phyloP scores from a whole-genome alignment of 768 basidiomycete genomes.

The Pisolithus microcarpus region DNA sequence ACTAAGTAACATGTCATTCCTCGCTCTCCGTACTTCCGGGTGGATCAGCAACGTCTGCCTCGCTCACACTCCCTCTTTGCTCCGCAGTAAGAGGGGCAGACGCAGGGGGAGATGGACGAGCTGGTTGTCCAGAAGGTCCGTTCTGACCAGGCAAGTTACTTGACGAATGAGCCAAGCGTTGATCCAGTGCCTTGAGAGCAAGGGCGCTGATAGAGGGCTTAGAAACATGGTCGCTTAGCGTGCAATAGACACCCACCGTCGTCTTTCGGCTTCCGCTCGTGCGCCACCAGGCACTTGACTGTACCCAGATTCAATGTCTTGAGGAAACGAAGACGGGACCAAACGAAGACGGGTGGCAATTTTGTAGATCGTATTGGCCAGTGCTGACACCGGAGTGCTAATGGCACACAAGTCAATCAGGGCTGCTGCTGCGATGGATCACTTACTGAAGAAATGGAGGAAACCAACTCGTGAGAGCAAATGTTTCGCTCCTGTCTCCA shows the following conservation, averaged over 20 bases:
- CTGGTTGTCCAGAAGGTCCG: slow-evolving; percentile 23
- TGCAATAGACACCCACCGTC: slow-evolving; percentile 52
- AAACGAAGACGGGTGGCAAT: slow-evolving; percentile 65
- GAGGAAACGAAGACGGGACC: slow-evolving; percentile 51
- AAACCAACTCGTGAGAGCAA: slow-evolving; percentile 93
- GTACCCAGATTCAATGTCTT: slow-evolving; percentile 73
- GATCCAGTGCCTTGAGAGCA: slow-evolving; percentile 94
- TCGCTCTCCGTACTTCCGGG: slow-evolving; percentile 11
- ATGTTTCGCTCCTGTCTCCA: slow-evolving; percentile 95
- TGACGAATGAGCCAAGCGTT: slow-evolving; percentile 67
- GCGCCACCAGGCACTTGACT: slow-evolving; percentile 76
- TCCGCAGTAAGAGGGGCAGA: slow-evolving; percentile 30
- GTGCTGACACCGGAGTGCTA: slow-evolving; percentile 64
- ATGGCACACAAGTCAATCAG: slow-evolving; percentile 1
- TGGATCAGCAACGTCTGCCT: slow-evolving; percentile 14
- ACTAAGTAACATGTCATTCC: slow-evolving; percentile 13
- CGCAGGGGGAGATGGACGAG: slow-evolving; percentile 20
- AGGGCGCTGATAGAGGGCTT: slow-evolving; percentile 58
- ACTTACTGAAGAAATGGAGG: slow-evolving; percentile 90
- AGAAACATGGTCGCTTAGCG: slow-evolving; percentile 1
- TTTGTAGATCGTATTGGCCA: slow-evolving; percentile 62
- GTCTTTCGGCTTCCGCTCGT: slow-evolving; percentile 91
- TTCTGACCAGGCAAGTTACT: slow-evolving; percentile 24
- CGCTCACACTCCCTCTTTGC: slow-evolving; percentile 16
- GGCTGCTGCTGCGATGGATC: not conserved